Evolutionary conservation across 2,329 filamentous ascomycete species (phyloP), one percentile per base, ranked within the genome.

Genomic region (Knufia petricola): DNA sequence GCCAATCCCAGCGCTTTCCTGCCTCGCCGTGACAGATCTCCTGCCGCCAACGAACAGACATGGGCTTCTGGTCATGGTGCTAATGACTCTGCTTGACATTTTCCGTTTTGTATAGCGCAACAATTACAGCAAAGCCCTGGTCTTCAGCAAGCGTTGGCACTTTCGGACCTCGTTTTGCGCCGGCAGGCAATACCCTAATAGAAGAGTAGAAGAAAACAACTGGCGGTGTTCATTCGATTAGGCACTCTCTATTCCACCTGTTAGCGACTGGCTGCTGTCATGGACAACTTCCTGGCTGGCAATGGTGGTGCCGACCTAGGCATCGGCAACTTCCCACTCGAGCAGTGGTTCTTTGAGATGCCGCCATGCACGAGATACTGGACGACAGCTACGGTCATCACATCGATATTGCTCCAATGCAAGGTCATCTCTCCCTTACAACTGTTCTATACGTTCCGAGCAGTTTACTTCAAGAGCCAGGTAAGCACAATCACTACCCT

Each of bases 341-440:
- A 96, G 68, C 84, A 90, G 58, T 98, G 92, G 92, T 96, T 95
- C 68, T 95, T 87, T 77, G 92, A 98, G 67, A 95, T 95, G 85
- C 92, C 92, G 2, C 81, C 92, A 21, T 94, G 89, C 67, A 98
- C 92, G 31, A 76, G 92, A 53, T 94, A 86, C 83, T 98, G 92
- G 92, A 96, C 92, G 19, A 89, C 87, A 20, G 88, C 89, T 3
- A 94, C 89, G 0, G 81, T 96, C 36, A 72, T 87, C 50, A 92
- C 85, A 9, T 94, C 88, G 58, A 81, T 88, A 13, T 71, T 96
- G 58, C 88, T 96, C 3, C 92, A 96, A 68, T 96, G 88, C 69
- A 82, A 94, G 61, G 82, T 96, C 64, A 73, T 96, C 55, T 92
- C 85, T 12, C 87, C 89, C 7, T 95, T 94, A 62, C 89, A 96